These are phyloP conservation scores for Ustilago sp. DNA, from an alignment of 1,284 basidiomycete genomes.

Conservation along the genomic window DNA sequence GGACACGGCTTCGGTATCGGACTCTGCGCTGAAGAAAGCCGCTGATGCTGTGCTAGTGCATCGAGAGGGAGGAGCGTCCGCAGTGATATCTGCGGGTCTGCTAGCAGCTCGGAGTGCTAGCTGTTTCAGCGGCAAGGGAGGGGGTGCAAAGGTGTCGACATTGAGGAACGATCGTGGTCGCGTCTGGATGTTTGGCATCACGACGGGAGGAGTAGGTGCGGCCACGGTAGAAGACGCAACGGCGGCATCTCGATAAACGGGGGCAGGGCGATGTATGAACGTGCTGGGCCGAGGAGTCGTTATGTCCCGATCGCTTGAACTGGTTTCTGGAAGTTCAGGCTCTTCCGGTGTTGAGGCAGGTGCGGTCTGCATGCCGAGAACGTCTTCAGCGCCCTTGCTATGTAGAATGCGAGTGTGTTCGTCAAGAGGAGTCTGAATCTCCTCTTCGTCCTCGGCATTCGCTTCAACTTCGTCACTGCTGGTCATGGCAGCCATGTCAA, in stretches of 20 bases:
- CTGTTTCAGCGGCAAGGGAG: constrained; percentile 53
- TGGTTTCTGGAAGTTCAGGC: not conserved
- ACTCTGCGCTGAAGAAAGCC: constrained; percentile 50
- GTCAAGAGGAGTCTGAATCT: constrained; percentile 29
- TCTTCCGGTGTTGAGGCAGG: not conserved
- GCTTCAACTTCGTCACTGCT: constrained; percentile 14
- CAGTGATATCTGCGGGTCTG: not conserved
- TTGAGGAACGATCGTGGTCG: constrained; percentile 29
- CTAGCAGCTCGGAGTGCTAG: not conserved
- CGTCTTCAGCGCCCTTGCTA: not conserved
- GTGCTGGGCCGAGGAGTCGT: constrained; percentile 19
- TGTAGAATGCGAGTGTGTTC: constrained; percentile 10
- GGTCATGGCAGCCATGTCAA: not conserved
- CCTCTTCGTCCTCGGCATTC: constrained; percentile 16
- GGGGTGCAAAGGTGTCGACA: constrained; percentile 56
- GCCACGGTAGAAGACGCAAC: not conserved
- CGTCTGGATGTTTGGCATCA: constrained; percentile 3
- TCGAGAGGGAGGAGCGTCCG: constrained; percentile 16
- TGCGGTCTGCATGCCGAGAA: not conserved
- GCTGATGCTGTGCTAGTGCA: constrained; percentile 41
- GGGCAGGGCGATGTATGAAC: constrained; percentile 21
- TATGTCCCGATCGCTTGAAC: not conserved
- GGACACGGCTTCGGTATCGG: constrained; percentile 31
- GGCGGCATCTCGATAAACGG: constrained; percentile 35
- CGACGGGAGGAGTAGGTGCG: constrained; percentile 2